Evolutionary conservation across 2,329 filamentous ascomycete genomes (phyloP), one percentile per base, ranked within the genome.

Genomic region (Fonsecaea pugnacius): DNA sequence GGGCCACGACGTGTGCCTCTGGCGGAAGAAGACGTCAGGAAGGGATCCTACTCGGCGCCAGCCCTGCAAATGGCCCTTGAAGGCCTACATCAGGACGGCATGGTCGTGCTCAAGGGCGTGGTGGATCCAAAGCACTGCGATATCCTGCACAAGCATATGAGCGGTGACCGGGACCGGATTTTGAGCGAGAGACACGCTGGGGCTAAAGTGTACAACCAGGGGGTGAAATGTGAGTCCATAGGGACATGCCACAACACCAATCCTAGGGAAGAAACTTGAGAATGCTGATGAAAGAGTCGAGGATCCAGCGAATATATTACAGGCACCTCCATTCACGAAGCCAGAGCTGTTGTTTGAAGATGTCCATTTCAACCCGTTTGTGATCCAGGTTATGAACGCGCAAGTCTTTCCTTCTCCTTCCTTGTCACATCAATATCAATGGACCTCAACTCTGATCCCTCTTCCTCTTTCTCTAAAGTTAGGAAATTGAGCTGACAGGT

Each of bases 341-440:
- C 56, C 72, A 1, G 69, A 73, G 8, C 72, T 73, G 35, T 68
- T 78, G 1, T 73, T 74, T 62, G 71, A 77, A 52, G 77, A 79
- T 67, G 70, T 79, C 3, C 79, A 78, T 66, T 79, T 79, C 70
- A 79, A 79, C 64, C 71, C 75, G 0, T 79, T 77, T 63, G 71
- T 79, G 21, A 72, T 78, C 30, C 78, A 80, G 58, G 59, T 79
- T 2, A 75, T 75, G 57, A 78, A 78, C 64, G 72, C 72, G 75
- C 78, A 56, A 64, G 75, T 72, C 21, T 2, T 18, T 36, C 14
- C 43, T 18, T 43, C 32, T 16, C 18, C 5, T 24, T 36, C 14
- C 7, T 4, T 33, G 12, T 14, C 3, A 21, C 35, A 14, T 7
- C 38, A 2, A 18, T 16, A 43, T 16, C 38, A 40, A 2, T 18